Percentiles rank a stretch among this genome's conserved stretches.
These are phyloP conservation scores for Silene latifolia DNA, from an alignment of 148 eudicot species.

Conservation along the genomic window DNA sequence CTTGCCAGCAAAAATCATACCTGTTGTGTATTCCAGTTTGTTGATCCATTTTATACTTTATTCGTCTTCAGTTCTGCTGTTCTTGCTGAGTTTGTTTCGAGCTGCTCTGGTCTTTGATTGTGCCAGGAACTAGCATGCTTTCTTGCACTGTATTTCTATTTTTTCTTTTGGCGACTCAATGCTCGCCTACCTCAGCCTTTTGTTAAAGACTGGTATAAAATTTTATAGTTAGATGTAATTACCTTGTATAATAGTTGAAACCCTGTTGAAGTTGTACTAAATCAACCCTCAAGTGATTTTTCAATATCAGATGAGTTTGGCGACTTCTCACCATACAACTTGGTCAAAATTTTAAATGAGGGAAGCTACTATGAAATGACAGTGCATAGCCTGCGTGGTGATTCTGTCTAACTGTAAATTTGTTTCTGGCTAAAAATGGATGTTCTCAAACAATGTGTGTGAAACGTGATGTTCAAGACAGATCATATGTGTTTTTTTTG, in stretches of 20 bases:
- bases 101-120: neutral
- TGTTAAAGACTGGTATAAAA: neutral
- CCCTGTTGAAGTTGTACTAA: no score
- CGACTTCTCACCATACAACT: neutral
- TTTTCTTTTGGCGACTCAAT: neutral
- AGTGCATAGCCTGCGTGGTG: neutral
- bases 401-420: neutral
- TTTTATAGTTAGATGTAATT: neutral
- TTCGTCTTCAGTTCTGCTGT: neutral
- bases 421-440: neutral
- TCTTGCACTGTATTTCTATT: neutral
- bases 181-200: neutral
- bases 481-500: neutral
- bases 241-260: no score
- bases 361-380: neutral
- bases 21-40: neutral
- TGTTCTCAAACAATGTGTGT: neutral
- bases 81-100: neutral
- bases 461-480: neutral
- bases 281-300: neutral
- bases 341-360: neutral
- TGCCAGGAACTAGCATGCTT: neutral
- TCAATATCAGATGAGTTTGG: neutral
- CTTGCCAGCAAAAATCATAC: neutral
- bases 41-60: neutral